Base-by-base conservation (phyloP, 805 yeast species). In the Vanderwaltozyma polyspora region DNA sequence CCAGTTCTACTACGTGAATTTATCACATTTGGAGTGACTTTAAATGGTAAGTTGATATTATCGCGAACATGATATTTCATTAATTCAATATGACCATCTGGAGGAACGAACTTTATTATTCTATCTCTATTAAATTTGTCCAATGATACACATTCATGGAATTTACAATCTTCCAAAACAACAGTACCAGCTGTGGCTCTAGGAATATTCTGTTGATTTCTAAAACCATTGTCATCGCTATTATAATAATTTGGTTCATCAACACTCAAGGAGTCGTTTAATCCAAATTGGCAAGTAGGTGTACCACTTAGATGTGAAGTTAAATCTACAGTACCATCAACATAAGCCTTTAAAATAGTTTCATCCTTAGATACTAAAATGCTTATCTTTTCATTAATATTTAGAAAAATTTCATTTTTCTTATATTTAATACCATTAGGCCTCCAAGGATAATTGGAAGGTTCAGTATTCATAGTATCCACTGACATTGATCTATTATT, bases 111-210 rank as follows among this genome's bases (percentile, higher is more conserved):
- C 30, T 69, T 72, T 38, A 86, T 79, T 17, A 72, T 60, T 27
- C 80, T 63, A 18, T 78, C 76, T 15, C 65, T 51, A 40, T 81
- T 85, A 55, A 79, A 83, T 44, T 72, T 70, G 38, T 72, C 72
- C 36, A 84, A 63, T 40, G 78, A 74, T 18, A 85, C 95, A 56
- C 94, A 82, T 47, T 83, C 89, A 57, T 85, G 95, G 58, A 85
- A 80, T 43, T 79, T 83, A 46, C 82, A 76, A 53, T 85, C 93
- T 45, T 79, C 83, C 9, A 86, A 59, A 0, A 66, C 49, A 5
- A 76, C 81, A 24, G 67, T 59, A 3, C 72, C 71, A 0, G 67
- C 63, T 1, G 67, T 66, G 3, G 70, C 68, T 32, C 54, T 55
- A 13, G 64, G 64, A 13, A 41, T 33, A 9, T 42, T 39, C 25